These are phyloP conservation scores for Blastobotrys arbuscula DNA, from an alignment of 1,139 yeast genomes.

Conservation along the genomic window DNA sequence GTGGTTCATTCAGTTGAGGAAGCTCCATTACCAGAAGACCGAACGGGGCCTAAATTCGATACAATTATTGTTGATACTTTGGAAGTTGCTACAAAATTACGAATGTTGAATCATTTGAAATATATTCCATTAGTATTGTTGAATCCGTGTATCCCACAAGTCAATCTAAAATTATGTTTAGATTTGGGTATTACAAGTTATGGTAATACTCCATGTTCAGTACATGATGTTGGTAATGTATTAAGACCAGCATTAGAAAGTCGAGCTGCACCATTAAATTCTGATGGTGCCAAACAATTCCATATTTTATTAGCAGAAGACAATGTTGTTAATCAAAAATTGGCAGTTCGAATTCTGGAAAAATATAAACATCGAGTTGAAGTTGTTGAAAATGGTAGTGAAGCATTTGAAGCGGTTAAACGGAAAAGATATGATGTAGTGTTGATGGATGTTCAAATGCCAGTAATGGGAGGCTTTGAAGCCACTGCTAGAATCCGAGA, in stretches of 20 bases:
- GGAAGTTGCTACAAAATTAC: slow-evolving; percentile 63
- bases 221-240: slow-evolving; percentile 74
- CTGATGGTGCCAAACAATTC: slow-evolving; percentile 72
- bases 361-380: slow-evolving; percentile 78
- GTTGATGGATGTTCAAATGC: slow-evolving; percentile 93
- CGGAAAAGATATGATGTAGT: slow-evolving; percentile 68
- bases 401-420: slow-evolving; percentile 73
- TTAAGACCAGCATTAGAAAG: slow-evolving; percentile 80
- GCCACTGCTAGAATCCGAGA: slow-evolving; percentile 81
- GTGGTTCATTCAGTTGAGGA: slow-evolving; percentile 40
- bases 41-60: slow-evolving; percentile 51
- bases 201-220: slow-evolving; percentile 82
- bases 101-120: slow-evolving; percentile 67
- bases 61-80: slow-evolving; percentile 77
- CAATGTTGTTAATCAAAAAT: slow-evolving; percentile 77
- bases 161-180: slow-evolving; percentile 73
- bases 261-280: slow-evolving; percentile 71
- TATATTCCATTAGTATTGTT: slow-evolving; percentile 74
- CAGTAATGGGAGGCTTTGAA: slow-evolving; percentile 91
- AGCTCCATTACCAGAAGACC: slow-evolving; percentile 37
- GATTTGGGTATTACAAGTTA: slow-evolving; percentile 84
- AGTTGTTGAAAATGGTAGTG: slow-evolving; percentile 80
- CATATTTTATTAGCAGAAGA: slow-evolving; percentile 80
- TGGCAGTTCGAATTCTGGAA: slow-evolving; percentile 75
- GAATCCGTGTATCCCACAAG: slow-evolving; percentile 71